A percentile compares a stretch with the other conserved stretches of the same genome.
Conservation (phyloP, 106 monocot species). For the Dioscorea dumetorum region DNA sequence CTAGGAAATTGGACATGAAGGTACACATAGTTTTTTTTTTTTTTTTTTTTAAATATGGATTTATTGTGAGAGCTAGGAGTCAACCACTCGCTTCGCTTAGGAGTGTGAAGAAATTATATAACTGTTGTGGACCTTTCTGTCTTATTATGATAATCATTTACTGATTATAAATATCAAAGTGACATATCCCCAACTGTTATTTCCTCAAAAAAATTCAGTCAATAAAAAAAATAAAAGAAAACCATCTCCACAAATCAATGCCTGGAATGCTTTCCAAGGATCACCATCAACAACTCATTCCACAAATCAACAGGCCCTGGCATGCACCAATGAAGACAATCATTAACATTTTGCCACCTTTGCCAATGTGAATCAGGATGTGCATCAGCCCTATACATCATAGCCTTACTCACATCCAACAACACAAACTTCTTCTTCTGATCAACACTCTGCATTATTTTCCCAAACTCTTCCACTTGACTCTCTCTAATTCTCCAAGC, state of each 20-base stretch:
- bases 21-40: too few species aligned
- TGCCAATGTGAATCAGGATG: constrained; percentile 52
- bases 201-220: too few species aligned
- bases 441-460: not conserved
- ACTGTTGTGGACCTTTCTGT: too few species aligned
- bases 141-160: too few species aligned
- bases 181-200: too few species aligned
- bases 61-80: too few species aligned
- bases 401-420: constrained; percentile 63
- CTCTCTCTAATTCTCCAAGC: constrained; percentile 29
- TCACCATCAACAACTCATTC: constrained; percentile 48
- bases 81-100: too few species aligned
- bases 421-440: constrained; percentile 23
- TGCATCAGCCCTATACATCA: constrained; percentile 57
- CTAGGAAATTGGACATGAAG: too few species aligned
- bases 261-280: constrained; percentile 8
- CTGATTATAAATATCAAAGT: too few species aligned
- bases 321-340: constrained; percentile 79
- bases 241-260: not conserved
- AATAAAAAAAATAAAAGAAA: too few species aligned
- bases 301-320: constrained; percentile 74
- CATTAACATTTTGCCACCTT: constrained; percentile 26
- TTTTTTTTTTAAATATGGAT: too few species aligned
- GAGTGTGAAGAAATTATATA: too few species aligned
- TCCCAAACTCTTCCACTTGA: constrained; percentile 41